These are phyloP conservation scores for Leishmania arabica DNA, from an alignment of 208 protist species.

Conservation along the genomic window DNA sequence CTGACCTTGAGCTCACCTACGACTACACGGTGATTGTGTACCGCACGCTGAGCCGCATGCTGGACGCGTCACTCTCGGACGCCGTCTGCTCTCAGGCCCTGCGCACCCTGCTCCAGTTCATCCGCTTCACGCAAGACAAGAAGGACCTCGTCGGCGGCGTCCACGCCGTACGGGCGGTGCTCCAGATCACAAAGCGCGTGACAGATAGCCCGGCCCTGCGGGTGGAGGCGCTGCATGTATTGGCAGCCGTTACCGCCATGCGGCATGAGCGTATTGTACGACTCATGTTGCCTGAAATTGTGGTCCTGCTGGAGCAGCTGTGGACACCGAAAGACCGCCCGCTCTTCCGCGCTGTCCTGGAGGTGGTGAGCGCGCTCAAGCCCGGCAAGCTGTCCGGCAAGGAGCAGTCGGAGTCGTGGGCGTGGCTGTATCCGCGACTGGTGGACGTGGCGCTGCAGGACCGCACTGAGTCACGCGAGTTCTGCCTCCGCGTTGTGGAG, in stretches of 20 bases:
- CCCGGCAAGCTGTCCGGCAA: conserved; percentile 89
- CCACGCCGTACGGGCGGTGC: conserved; percentile 79
- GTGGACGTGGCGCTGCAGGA: conserved; percentile 91
- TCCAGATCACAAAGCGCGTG: conserved; percentile 78
- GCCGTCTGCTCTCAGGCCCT: conserved; percentile 83
- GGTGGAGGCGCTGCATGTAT: conserved; percentile 84
- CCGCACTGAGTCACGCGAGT: conserved; percentile 81
- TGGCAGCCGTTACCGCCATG: conserved; percentile 80
- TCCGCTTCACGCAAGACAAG: conserved; percentile 78
- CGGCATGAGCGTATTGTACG: conserved; percentile 86
- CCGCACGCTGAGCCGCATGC: conserved; percentile 85
- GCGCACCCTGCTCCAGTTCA: conserved; percentile 86
- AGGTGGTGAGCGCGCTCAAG: conserved; percentile 88
- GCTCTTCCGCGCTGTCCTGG: conserved; percentile 83
- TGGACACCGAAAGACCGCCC: conserved; percentile 81
- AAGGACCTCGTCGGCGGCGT: conserved; percentile 84
- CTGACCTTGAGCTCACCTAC: conserved; percentile 89
- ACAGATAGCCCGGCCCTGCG: conserved; percentile 78
- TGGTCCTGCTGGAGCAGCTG: conserved; percentile 88
- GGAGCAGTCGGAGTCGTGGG: conserved; percentile 90
- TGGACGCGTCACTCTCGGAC: conserved; percentile 83
- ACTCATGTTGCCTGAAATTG: conserved; percentile 87
- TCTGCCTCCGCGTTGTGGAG: conserved; percentile 87
- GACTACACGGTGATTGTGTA: conserved; percentile 93
- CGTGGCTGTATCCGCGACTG: conserved; percentile 90